phyloP scores from a whole-genome alignment of 306 rosid genomes.

The Vicia faba region DNA sequence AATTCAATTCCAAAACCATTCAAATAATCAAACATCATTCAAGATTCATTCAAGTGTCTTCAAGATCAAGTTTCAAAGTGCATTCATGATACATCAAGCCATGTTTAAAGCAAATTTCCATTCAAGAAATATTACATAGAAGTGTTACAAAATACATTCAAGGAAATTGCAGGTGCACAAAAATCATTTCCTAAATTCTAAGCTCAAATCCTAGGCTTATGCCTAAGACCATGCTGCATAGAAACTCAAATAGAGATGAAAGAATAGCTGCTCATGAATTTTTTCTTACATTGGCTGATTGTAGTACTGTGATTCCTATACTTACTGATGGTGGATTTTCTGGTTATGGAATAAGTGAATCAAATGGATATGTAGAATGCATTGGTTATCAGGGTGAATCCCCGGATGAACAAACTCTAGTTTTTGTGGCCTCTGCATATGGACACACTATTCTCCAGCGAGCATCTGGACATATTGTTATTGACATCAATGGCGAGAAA shows the following conservation, averaged over 20 bases:
- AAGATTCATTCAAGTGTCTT: too few species aligned
- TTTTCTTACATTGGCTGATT: slow-evolving; percentile 94
- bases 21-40: too few species aligned
- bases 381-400: slow-evolving; percentile 96
- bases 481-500: slow-evolving; percentile 88
- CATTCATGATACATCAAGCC: too few species aligned
- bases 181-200: too few species aligned
- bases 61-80: too few species aligned
- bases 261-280: slow-evolving; percentile 77
- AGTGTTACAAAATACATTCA: too few species aligned
- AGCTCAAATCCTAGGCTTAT: too few species aligned
- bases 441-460: slow-evolving; percentile 94
- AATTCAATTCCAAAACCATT: too few species aligned
- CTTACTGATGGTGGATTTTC: slow-evolving; percentile 46
- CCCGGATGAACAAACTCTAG: slow-evolving; percentile 98
- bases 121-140: too few species aligned
- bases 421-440: slow-evolving; percentile 89
- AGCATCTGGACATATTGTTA: slow-evolving; percentile 92
- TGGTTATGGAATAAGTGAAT: slow-evolving; percentile 46
- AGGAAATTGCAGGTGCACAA: too few species aligned
- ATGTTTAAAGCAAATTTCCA: too few species aligned
- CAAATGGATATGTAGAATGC: slow-evolving; percentile 43
- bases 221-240: slow-evolving; percentile 58
- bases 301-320: slow-evolving; percentile 93
- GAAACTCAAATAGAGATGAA: slow-evolving; percentile 54